Evolutionary conservation across 2,329 filamentous ascomycete species (phyloP), one percentile per base, ranked within the genome.

Genomic region (Colletotrichum tropicicola): DNA sequence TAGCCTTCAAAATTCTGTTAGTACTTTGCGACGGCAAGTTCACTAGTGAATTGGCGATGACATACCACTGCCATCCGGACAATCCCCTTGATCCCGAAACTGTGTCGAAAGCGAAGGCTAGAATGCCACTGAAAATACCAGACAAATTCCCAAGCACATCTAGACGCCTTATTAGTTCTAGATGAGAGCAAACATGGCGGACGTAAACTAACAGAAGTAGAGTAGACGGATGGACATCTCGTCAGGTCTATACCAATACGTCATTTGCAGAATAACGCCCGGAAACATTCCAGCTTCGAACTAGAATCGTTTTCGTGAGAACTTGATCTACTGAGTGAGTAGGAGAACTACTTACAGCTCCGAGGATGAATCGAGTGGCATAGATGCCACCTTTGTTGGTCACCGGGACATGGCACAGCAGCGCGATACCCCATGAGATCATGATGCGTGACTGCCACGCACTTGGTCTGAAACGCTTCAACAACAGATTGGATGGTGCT

Each of bases 161-260:
- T 78, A 12, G n/a, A 4, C 5, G 15, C 4, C 0, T 27, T 1
- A 13, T 64, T 6, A 54, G 48, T 17, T 4, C 3, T 8, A 1
- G 3, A 7, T 53, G 8, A 13, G 0, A 4, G 2, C 3, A 15
- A 2, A 21, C 21, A 2, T 3, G 10, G 9, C 56, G 69, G 8
- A 68, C 69, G 1, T 63, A 68, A n/a, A n/a, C 77, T 52, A 68
- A 81, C 79, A 82, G 59, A 83, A 82, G 60, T 81, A 83, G 4
- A 83, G 70, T 0, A 84, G 68, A 8, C 81, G 76, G 2, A 80
- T 71, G 13, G 79, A 77, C 75, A 83, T 79, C 62, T 83, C 82
- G 56, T 84, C 82, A 0, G 80, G 79, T 5, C 82, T 73, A 61
- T 83, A 83, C 80, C 81, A 84, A 62, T 82, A 83, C 2, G 76